Evolutionary conservation across 2,329 filamentous ascomycete genomes (phyloP), one percentile per base, ranked within the genome.

Genomic region (Teratosphaeria zuluensis): DNA sequence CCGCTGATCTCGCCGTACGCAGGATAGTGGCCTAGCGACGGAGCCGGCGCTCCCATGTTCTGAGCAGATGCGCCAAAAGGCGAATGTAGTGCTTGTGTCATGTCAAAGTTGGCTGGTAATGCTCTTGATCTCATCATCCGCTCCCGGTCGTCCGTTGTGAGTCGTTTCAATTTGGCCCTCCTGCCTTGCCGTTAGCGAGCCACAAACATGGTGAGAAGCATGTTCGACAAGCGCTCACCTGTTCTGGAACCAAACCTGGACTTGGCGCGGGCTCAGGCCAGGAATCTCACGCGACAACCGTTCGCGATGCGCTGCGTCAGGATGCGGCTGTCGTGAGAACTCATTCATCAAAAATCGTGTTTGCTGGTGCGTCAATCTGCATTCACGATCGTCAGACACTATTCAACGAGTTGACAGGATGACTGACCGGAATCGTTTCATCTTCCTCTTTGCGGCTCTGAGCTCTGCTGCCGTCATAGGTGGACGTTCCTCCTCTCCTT

Each of bases 171-270:
- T 70, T 85, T 85, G 19, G 82, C 82, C 67, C 82, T 74, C 71
- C 82, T 85, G 58, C 38, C 9, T 42, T 1, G 24, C 53, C 32
- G 62, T 68, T 56, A 64, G 62, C 56, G 30, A 58, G 16, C n/a
- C 4, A 42, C 19, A 21, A n/a, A 48, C 51, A 54, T 52, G 7
- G 52, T 55, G 55, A 56, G 16, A 48, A 8, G 8, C 16, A 19
- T 8, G 3, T n/a, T 19, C 42, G 21, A 11, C 11, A 31, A 48
- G 46, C 35, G 46, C 81, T 67, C 81, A 96, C 92, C 92, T 84
- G 75, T 97, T 97, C 75, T 97, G 92, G 75, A 97, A 97, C 92
- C 92, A 97, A 55, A 97, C 92, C 74, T 97, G 92, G 28, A 97
- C 92, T 72, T 97, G 92, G 61, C 92, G 84, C 42, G 92, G 90